Percentiles rank a stretch among this genome's conserved stretches.
Conservation (phyloP, 2,329 filamentous ascomycete species). For the Aspergillus fructus region DNA sequence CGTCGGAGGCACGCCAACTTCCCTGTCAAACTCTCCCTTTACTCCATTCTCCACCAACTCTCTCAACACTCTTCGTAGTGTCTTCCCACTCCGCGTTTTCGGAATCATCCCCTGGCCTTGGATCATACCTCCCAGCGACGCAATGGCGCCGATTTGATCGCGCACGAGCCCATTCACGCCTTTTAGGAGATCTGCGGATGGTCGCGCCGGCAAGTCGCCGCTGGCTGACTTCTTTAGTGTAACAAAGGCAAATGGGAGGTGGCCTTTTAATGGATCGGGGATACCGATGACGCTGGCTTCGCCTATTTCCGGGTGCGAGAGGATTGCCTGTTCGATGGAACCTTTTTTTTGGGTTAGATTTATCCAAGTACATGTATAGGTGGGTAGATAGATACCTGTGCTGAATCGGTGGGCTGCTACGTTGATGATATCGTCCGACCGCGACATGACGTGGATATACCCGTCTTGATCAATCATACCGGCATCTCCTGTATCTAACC, state of each 20-base stretch:
- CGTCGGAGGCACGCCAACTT: slow-evolving; percentile 75
- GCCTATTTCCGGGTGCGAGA: slow-evolving; percentile 73
- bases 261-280: slow-evolving; percentile 82
- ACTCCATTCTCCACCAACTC: slow-evolving; percentile 82
- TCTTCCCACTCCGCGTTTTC: slow-evolving; percentile 91
- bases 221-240: slow-evolving; percentile 52
- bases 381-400: slow-evolving; percentile 61
- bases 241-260: slow-evolving; percentile 88
- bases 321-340: slow-evolving; percentile 86
- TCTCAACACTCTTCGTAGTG: slow-evolving; percentile 74
- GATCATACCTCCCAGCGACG: slow-evolving; percentile 79
- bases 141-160: slow-evolving; percentile 82
- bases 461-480: slow-evolving; percentile 78
- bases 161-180: slow-evolving; percentile 60
- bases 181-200: slow-evolving; percentile 46
- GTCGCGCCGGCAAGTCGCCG: slow-evolving; percentile 40
- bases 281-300: slow-evolving; percentile 86
- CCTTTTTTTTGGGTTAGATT: slow-evolving; percentile 48
- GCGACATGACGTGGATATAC: slow-evolving; percentile 63
- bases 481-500: slow-evolving; percentile 89
- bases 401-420: slow-evolving; percentile 91
- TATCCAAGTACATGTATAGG: background rate
- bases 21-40: slow-evolving; percentile 68
- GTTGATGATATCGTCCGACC: slow-evolving; percentile 86
- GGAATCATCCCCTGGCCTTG: slow-evolving; percentile 85